phyloP scores from a whole-genome alignment of 164 flowering plant genomes.

The Pachysandra terminalis region DNA sequence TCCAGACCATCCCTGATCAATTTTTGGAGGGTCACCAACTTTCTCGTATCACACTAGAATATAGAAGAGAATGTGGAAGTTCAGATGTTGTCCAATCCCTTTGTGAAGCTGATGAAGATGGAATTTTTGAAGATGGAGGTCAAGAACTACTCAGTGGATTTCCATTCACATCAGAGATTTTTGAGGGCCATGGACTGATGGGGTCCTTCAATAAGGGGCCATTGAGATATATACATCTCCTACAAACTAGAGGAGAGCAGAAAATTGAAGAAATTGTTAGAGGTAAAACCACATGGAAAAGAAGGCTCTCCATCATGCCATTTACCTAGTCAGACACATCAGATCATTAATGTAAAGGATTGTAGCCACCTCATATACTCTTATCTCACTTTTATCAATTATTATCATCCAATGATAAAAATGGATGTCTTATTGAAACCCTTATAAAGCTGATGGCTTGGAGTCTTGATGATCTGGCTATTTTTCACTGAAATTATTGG shows the following conservation, averaged over 20 bases:
- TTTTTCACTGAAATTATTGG: too few relatives aligned
- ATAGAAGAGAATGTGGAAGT: constrained; percentile 51
- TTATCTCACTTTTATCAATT: background rate
- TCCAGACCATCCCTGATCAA: constrained; percentile 45
- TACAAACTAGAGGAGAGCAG: constrained; percentile 32
- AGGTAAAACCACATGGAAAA: constrained; percentile 58
- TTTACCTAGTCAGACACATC: constrained; percentile 5
- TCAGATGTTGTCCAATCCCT: constrained; percentile 51
- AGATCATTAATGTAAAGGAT: background rate
- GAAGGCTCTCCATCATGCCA: constrained; percentile 23
- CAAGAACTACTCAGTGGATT: constrained; percentile 26
- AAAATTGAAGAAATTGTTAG: constrained; percentile 57
- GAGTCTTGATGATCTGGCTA: too few relatives aligned
- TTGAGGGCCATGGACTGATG: constrained; percentile 30
- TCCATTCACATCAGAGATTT: constrained; percentile 29
- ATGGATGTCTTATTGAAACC: too few relatives aligned
- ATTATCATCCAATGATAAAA: too few relatives aligned
- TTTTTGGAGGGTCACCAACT: constrained; percentile 44
- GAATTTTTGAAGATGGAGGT: constrained; percentile 23
- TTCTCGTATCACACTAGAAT: constrained; percentile 36
- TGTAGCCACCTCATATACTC: background rate
- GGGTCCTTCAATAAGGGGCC: constrained; percentile 15
- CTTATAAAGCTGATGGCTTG: too few relatives aligned
- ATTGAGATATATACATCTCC: constrained; percentile 49
- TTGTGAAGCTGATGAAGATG: constrained; percentile 39